These are phyloP conservation scores for Fusarium heterosporum DNA, from an alignment of 2,329 filamentous ascomycete species.

Conservation along the genomic window DNA sequence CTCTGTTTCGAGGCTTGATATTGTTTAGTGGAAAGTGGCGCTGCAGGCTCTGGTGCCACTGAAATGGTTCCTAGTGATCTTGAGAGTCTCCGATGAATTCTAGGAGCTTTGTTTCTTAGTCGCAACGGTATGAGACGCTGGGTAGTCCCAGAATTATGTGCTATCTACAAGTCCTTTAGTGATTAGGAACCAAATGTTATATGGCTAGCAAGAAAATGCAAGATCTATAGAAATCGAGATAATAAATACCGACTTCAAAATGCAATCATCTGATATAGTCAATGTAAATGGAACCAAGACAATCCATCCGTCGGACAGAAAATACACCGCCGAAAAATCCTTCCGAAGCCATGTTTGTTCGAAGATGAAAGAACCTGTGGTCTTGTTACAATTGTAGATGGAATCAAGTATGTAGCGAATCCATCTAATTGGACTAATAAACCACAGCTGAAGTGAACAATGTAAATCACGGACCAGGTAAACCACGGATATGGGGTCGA, in stretches of 20 bases:
- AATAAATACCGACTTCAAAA: too few species aligned
- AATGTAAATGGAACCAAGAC: not conserved
- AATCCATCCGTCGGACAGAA: not conserved
- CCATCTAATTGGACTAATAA: not conserved
- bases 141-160: too few species aligned
- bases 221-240: too few species aligned
- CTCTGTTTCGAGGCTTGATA: conserved; percentile 18
- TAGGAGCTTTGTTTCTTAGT: too few species aligned
- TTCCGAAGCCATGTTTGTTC: conserved; percentile 16
- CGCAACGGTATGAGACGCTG: too few species aligned
- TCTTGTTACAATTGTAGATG: not conserved
- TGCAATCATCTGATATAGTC: too few species aligned
- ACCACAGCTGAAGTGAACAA: conserved; percentile 10
- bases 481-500: not conserved
- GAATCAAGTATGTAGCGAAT: not conserved
- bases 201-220: too few species aligned
- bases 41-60: conserved; percentile 8
- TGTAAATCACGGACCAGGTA: conserved; percentile 8
- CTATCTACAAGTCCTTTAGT: too few species aligned
- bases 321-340: not conserved
- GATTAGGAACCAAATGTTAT: too few species aligned
- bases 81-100: too few species aligned
- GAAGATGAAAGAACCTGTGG: not conserved
- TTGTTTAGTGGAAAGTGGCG: conserved; percentile 24
- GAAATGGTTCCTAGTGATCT: not conserved